Percentiles rank a stretch among this genome's conserved stretches.
phyloP scores from a whole-genome alignment of 345 rosid species.

The Aurinia saxatilis region DNA sequence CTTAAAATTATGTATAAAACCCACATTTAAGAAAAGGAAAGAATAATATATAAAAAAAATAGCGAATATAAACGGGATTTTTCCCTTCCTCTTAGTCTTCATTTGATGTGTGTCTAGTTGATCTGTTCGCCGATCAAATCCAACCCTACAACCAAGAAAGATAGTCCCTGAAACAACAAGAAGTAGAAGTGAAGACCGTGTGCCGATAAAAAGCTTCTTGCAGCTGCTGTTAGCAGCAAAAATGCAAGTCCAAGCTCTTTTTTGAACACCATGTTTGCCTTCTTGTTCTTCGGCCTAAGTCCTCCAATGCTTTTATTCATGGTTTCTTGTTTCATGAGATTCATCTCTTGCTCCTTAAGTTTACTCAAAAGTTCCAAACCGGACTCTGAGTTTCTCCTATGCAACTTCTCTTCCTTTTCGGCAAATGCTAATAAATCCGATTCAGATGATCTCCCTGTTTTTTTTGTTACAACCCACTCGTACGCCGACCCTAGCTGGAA shows the following conservation, averaged over 20 bases:
- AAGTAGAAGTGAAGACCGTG: slow-evolving; percentile 94
- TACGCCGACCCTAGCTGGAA: slow-evolving; percentile 90
- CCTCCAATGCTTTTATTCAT: slow-evolving; percentile 15
- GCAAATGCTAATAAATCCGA: slow-evolving; percentile 70
- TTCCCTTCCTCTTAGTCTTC: neutral
- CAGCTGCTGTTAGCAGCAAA: slow-evolving; percentile 74
- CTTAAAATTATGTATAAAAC: slow-evolving; percentile 24
- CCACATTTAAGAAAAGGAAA: slow-evolving; percentile 25
- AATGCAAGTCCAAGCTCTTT: slow-evolving; percentile 84
- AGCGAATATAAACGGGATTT: slow-evolving; percentile 12
- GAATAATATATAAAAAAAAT: slow-evolving; percentile 18
- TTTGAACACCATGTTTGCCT: slow-evolving; percentile 55
- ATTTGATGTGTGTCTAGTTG: slow-evolving; percentile 27
- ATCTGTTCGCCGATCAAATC: slow-evolving; percentile 93
- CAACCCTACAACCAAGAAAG: slow-evolving; percentile 78
- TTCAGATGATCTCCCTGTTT: slow-evolving; percentile 81
- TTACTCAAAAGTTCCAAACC: slow-evolving; percentile 59
- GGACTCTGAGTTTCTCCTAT: slow-evolving; percentile 61
- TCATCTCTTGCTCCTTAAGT: slow-evolving; percentile 41
- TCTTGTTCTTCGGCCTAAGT: slow-evolving; percentile 23
- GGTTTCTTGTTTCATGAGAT: slow-evolving; percentile 18
- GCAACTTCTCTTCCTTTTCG: slow-evolving; percentile 70
- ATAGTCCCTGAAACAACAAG: slow-evolving; percentile 79
- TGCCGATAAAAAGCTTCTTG: slow-evolving; percentile 69
- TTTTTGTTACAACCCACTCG: slow-evolving; percentile 88